Base-by-base conservation (phyloP, 2,329 filamentous ascomycete genomes). In the Fusarium mangiferae region DNA sequence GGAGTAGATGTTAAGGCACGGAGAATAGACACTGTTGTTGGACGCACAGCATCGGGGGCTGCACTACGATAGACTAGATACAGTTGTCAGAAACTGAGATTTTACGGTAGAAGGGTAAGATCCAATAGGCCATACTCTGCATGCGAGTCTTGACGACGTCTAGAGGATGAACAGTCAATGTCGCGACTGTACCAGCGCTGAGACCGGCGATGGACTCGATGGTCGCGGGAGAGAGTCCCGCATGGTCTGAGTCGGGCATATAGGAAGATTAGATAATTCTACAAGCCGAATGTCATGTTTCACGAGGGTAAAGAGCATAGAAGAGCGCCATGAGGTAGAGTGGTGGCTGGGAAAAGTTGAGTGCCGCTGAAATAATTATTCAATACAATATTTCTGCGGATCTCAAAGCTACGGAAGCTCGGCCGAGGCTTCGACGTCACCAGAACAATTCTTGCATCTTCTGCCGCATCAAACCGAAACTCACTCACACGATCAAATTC, bases 111-210 rank as follows among this genome's bases (percentile, higher is more conserved):
- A 35, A 24, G 28, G 54, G 26, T 12, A 15, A 22, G 12, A 22
- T 2, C 8, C 17, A 52, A 52, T 20, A n/a, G 20, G 22, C 36
- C 85, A 66, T 85, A 95, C 94, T 91, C 85, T 99, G 96, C 81
- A 99, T 91, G 73, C 96, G 93, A 70, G 96, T 98, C 87, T 99
- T 99, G 81, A 98, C 91, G 73, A 99, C 91, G 84, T 99, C 96
- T 68, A 99, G 90, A 38, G 96, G 96, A 81, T 98, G 96, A 59
- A 96, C 93, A 64, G 91, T 92, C 55, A 98, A 87, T 30, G 96
- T 98, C 60, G 95, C 93, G 77, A 95, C 89, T 64, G 94, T 89
- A 70, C 96, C 96, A 68, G 96, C 96, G 74, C 92, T 93, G 83
- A 99, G 92, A 77, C 96, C 96, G 70, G 96, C 94, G 81, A 95